Percentiles rank a stretch among this genome's conserved stretches.
Evolutionary conservation across 352 stramenopile genomes (phyloP).

Genomic region (Phytophthora cactorum): DNA sequence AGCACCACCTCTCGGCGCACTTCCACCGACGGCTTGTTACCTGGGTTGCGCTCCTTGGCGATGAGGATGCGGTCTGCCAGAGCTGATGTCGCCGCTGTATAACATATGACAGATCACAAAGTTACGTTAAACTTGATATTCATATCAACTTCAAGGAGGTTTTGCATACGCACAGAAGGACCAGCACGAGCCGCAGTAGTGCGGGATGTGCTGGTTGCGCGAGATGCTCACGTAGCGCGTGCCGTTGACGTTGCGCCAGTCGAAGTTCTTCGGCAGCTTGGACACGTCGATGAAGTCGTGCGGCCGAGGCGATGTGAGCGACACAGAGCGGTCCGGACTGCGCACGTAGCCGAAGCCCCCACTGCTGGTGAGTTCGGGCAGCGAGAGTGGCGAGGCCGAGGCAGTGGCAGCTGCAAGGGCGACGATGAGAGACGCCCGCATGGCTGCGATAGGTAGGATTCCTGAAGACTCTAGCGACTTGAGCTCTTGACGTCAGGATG

Average conservation of each 20-base stretch:
- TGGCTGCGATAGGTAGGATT: not conserved
- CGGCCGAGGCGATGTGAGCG: slow-evolving; percentile 64
- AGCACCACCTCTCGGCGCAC: slow-evolving; percentile 83
- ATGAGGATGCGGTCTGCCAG: slow-evolving; percentile 89
- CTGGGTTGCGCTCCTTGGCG: slow-evolving; percentile 60
- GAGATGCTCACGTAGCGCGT: slow-evolving; percentile 86
- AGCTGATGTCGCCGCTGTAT: slow-evolving; percentile 78
- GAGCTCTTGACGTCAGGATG: slow-evolving; percentile 31
- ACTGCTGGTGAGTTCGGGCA: slow-evolving; percentile 7
- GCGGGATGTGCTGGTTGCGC: slow-evolving; percentile 86
- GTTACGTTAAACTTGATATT: not conserved
- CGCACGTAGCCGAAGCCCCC: slow-evolving; percentile 72
- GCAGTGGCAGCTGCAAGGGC: slow-evolving; percentile 5
- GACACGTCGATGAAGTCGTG: slow-evolving; percentile 69
- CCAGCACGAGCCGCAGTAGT: slow-evolving; percentile 92
- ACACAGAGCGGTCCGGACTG: slow-evolving; percentile 69
- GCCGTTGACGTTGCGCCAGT: slow-evolving; percentile 91
- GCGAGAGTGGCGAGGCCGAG: slow-evolving; percentile 3
- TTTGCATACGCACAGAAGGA: slow-evolving; percentile 62
- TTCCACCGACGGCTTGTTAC: slow-evolving; percentile 62
- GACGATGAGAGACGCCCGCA: slow-evolving; percentile 26
- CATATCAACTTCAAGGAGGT: slow-evolving; percentile 20
- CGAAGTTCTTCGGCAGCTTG: slow-evolving; percentile 93
- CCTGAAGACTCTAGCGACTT: slow-evolving; percentile 2
- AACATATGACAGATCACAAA: not conserved